Conservation (phyloP, 2,329 filamentous ascomycete genomes). For the Lecanicillium sp. region DNA sequence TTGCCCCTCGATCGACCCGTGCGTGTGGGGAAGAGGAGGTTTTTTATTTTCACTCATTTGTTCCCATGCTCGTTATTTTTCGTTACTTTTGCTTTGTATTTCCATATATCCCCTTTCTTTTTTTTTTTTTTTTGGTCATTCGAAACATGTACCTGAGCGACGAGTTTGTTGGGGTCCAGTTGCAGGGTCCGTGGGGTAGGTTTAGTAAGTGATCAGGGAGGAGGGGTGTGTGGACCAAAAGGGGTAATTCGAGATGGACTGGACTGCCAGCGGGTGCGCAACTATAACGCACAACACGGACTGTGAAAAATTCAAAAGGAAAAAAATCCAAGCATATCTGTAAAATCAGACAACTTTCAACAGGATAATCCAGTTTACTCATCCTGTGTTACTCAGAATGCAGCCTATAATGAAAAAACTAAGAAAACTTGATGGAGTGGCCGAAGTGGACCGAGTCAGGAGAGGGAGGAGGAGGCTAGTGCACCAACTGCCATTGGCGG, state of each 20-base stretch:
- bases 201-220: constrained; percentile 1
- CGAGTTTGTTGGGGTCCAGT: constrained; percentile 14
- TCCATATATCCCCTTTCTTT: neutral
- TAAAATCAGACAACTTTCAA: too few species aligned
- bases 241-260: constrained; percentile 2
- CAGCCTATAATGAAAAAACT: too few species aligned
- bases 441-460: constrained; percentile 11
- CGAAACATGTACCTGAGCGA: constrained; percentile 12
- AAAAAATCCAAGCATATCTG: neutral
- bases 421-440: too few species aligned
- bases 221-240: neutral
- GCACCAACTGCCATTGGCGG: neutral
- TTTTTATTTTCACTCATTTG: neutral
- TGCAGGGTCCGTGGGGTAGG: constrained; percentile 13
- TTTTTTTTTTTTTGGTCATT: too few species aligned
- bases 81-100: too few species aligned
- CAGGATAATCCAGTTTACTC: too few species aligned
- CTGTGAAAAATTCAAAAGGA: neutral
- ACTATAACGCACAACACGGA: neutral
- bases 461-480: neutral
- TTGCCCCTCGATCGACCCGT: neutral
- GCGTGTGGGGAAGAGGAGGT: constrained; percentile 6
- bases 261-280: neutral
- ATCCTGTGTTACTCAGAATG: too few species aligned
- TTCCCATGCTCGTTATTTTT: too few species aligned